These are phyloP conservation scores for Mortierella sp. DNA, from an alignment of 371 early-diverging fungal genomes.

Conservation along the genomic window DNA sequence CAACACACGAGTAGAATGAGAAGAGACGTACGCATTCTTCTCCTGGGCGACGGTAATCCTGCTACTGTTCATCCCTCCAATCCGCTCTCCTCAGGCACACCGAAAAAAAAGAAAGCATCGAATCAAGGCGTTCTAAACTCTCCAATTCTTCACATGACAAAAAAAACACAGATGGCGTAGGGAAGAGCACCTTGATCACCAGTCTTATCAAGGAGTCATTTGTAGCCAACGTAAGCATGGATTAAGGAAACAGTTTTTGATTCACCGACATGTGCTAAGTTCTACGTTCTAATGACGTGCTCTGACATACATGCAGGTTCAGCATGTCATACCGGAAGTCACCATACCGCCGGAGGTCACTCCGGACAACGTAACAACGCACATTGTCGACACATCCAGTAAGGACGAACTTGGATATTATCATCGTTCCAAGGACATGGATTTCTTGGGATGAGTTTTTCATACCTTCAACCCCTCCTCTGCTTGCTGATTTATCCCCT, in stretches of 20 bases:
- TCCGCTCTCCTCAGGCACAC: too few species aligned
- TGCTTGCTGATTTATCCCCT: not conserved
- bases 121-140: slow-evolving; percentile 24
- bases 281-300: too few species aligned
- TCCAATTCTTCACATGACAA: not conserved
- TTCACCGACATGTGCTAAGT: not conserved
- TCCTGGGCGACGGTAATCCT: slow-evolving; percentile 94
- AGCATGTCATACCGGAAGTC: slow-evolving; percentile 96
- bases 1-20: slow-evolving; percentile 68
- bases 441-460: too few species aligned
- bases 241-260: too few species aligned
- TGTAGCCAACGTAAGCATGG: slow-evolving; percentile 84
- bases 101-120: too few species aligned
- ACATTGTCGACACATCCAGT: slow-evolving; percentile 96
- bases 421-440: not conserved
- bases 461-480: not conserved
- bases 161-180: slow-evolving; percentile 80
- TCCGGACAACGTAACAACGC: slow-evolving; percentile 94
- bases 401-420: too few species aligned
- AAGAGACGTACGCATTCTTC: slow-evolving; percentile 89
- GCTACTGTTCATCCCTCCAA: too few species aligned
- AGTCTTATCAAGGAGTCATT: slow-evolving; percentile 95
- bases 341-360: slow-evolving; percentile 98
- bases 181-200: slow-evolving; percentile 96
- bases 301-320: slow-evolving; percentile 76